phyloP scores from a whole-genome alignment of 768 basidiomycete species.

The Mycena polygramma region DNA sequence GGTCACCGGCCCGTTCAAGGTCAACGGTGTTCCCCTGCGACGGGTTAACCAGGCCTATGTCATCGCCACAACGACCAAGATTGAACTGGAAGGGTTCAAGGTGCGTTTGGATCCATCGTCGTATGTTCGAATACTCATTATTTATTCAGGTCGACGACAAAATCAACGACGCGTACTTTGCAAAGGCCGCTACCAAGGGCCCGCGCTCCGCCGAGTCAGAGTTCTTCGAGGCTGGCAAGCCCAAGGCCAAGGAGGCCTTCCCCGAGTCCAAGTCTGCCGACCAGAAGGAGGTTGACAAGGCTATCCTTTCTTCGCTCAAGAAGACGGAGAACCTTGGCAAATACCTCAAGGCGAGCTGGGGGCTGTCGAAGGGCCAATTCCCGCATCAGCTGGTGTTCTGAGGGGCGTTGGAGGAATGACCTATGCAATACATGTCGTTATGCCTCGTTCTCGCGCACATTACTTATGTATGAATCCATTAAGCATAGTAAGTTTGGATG shows the following conservation, averaged over 20 bases:
- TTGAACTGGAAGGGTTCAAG: constrained; percentile 82
- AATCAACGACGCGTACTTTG: constrained; percentile 95
- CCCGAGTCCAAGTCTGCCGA: constrained; percentile 89
- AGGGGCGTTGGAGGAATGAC: constrained; percentile 41
- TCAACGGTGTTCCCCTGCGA: constrained; percentile 98
- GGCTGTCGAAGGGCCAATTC: constrained; percentile 96
- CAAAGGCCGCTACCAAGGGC: constrained; percentile 80
- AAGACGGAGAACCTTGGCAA: constrained; percentile 91
- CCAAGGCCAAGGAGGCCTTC: constrained; percentile 88
- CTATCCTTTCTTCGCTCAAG: constrained; percentile 86
- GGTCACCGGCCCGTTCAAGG: constrained; percentile 97
- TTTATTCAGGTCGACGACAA: constrained; percentile 81
- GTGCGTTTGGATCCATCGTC: constrained; percentile 55
- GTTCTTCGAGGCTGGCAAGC: constrained; percentile 96
- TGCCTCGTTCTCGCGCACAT: constrained; percentile 36
- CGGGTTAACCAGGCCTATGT: constrained; percentile 99
- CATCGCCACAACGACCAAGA: constrained; percentile 96
- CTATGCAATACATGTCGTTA: constrained; percentile 50
- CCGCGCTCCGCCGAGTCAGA: constrained; percentile 91
- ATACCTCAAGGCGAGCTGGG: constrained; percentile 94
- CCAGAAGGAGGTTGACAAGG: constrained; percentile 90
- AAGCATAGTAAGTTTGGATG: constrained; percentile 2
- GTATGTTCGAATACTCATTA: constrained; percentile 3
- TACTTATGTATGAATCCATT: constrained; percentile 29
- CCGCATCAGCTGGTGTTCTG: constrained; percentile 96